Conservation (phyloP, 176 grass and related monocot species). For the Luzula sylvatica region DNA sequence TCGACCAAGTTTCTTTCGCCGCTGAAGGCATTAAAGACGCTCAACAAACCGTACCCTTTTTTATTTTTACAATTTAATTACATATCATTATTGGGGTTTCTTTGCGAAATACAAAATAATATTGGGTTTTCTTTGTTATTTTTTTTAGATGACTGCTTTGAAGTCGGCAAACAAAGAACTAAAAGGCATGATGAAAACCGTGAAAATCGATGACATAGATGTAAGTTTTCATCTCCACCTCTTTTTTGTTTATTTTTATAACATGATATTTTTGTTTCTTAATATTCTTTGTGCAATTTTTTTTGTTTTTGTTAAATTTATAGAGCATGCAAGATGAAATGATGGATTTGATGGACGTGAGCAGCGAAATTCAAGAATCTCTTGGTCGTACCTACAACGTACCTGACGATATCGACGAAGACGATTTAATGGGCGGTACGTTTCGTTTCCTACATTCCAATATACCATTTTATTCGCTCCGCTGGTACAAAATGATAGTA, state of each 20-base stretch:
- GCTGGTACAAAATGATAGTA: background rate
- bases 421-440: slow-evolving; percentile 87
- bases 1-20: slow-evolving; percentile 88
- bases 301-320: background rate
- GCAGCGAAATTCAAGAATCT: slow-evolving; percentile 91
- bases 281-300: too few species aligned
- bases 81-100: background rate
- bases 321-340: slow-evolving; percentile 99
- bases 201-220: slow-evolving; percentile 88
- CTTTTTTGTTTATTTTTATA: background rate
- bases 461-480: too few species aligned
- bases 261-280: background rate
- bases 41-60: slow-evolving; percentile 62
- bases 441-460: background rate
- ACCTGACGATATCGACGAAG: slow-evolving; percentile 93
- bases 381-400: slow-evolving; percentile 88
- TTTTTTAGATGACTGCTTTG: slow-evolving; percentile 65
- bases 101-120: too few species aligned
- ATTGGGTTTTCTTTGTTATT: background rate
- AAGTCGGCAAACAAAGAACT: slow-evolving; percentile 92
- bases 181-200: slow-evolving; percentile 96
- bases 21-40: slow-evolving; percentile 87
- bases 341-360: slow-evolving; percentile 86
- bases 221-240: slow-evolving; percentile 24
- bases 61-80: too few species aligned